Evolutionary conservation across 805 yeast species (phyloP).

Genomic region (Barnettozyma pratensis): DNA sequence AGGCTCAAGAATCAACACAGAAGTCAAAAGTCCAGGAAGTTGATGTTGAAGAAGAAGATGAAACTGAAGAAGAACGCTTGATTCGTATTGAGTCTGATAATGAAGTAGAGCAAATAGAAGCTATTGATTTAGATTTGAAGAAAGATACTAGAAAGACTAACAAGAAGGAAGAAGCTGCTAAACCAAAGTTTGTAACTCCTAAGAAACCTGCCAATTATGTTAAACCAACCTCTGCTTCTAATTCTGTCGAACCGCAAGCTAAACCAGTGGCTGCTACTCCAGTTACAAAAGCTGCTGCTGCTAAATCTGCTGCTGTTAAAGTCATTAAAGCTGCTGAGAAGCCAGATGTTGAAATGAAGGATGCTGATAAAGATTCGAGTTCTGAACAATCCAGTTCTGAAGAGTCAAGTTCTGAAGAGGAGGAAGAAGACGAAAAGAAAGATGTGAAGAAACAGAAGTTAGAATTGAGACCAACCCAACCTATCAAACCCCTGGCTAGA

Average conservation of each 20-base stretch:
- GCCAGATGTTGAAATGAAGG: conserved; percentile 3
- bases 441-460: neutral
- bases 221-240: neutral
- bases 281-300: neutral
- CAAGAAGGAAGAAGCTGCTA: neutral
- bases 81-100: neutral
- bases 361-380: conserved; percentile 1
- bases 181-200: neutral
- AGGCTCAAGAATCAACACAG: neutral
- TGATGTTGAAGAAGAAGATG: neutral
- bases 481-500: neutral
- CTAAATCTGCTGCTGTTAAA: neutral
- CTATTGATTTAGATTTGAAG: neutral
- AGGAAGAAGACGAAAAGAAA: neutral
- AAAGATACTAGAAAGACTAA: neutral
- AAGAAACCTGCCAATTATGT: neutral
- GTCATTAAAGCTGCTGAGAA: neutral
- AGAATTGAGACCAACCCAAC: neutral
- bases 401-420: conserved; percentile 1
- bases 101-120: neutral
- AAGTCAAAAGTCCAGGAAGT: neutral
- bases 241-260: no score
- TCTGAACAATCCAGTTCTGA: neutral
- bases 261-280: neutral
- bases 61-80: neutral